Conservation (phyloP, 176 grass and related monocot genomes). For the Aegilops tauschii region DNA sequence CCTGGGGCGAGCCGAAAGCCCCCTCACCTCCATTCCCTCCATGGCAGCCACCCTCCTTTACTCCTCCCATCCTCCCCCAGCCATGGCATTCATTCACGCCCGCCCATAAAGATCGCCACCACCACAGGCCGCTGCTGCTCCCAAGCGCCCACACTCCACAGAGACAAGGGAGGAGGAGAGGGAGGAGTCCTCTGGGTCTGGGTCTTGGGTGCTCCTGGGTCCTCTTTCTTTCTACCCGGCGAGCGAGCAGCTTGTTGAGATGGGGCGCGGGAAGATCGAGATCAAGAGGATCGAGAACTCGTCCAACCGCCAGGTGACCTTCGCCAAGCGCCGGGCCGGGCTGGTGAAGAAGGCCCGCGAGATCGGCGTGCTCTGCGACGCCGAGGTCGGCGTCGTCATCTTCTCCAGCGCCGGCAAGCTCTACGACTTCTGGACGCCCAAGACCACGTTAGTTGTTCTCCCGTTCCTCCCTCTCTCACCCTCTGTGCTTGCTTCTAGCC, state of each 20-base stretch:
- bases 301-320: slow-evolving; percentile 85
- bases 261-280: slow-evolving; percentile 98
- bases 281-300: slow-evolving; percentile 99
- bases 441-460: slow-evolving; percentile 34
- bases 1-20: slow-evolving; percentile 57
- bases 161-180: neutral
- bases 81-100: slow-evolving; percentile 5
- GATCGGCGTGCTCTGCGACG: slow-evolving; percentile 93
- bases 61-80: neutral
- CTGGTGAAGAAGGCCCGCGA: slow-evolving; percentile 91
- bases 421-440: slow-evolving; percentile 79
- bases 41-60: slow-evolving; percentile 43
- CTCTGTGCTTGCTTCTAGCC: neutral
- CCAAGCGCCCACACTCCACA: neutral
- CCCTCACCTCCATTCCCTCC: slow-evolving; percentile 40
- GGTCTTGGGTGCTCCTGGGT: neutral
- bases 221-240: neutral
- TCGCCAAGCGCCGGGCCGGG: slow-evolving; percentile 84
- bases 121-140: neutral
- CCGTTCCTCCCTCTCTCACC: neutral
- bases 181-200: neutral
- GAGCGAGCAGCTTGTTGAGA: neutral
- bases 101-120: slow-evolving; percentile 18
- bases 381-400: slow-evolving; percentile 85
- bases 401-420: slow-evolving; percentile 96